Percentiles rank a stretch among this genome's conserved stretches.
phyloP scores from a whole-genome alignment of 2,329 filamentous ascomycete species.

The Fusarium setosum region DNA sequence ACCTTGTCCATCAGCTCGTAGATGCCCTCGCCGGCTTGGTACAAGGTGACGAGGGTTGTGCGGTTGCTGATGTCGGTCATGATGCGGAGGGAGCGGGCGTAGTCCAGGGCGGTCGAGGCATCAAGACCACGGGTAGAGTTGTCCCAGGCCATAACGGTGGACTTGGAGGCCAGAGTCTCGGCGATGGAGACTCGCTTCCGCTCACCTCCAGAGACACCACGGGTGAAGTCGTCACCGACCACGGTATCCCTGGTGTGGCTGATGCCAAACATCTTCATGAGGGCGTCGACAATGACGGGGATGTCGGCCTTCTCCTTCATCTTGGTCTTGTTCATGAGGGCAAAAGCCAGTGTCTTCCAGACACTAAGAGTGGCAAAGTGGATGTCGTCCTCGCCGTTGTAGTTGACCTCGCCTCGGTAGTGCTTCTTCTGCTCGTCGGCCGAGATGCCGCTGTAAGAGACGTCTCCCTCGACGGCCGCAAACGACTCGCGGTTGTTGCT shows the following conservation, averaged over 20 bases:
- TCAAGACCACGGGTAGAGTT: conserved; percentile 86
- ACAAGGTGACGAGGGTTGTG: conserved; percentile 56
- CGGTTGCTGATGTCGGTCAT: conserved; percentile 82
- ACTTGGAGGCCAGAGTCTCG: conserved; percentile 80
- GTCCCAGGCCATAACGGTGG: conserved; percentile 81
- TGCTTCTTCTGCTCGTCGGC: conserved; percentile 74
- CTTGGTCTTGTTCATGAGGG: conserved; percentile 79
- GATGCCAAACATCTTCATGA: conserved; percentile 84
- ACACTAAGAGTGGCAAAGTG: conserved; percentile 82
- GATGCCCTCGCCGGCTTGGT: conserved; percentile 57
- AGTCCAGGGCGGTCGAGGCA: conserved; percentile 82
- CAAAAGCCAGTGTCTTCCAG: conserved; percentile 81
- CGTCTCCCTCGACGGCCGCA: conserved; percentile 74
- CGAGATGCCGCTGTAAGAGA: conserved; percentile 78
- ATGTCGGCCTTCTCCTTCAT: conserved; percentile 73
- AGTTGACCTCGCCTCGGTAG: conserved; percentile 81
- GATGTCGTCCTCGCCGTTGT: conserved; percentile 81
- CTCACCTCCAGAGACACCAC: conserved; percentile 84
- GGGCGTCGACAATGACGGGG: conserved; percentile 74
- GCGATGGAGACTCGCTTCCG: conserved; percentile 84
- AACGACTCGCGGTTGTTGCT: conserved; percentile 76
- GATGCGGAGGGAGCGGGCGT: conserved; percentile 74
- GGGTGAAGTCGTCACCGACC: conserved; percentile 78
- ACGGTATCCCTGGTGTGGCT: conserved; percentile 78
- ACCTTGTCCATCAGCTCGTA: conserved; percentile 79